Evolutionary conservation across 1,284 basidiomycete genomes (phyloP).

Genomic region (Pseudozyma hubeiensis): DNA sequence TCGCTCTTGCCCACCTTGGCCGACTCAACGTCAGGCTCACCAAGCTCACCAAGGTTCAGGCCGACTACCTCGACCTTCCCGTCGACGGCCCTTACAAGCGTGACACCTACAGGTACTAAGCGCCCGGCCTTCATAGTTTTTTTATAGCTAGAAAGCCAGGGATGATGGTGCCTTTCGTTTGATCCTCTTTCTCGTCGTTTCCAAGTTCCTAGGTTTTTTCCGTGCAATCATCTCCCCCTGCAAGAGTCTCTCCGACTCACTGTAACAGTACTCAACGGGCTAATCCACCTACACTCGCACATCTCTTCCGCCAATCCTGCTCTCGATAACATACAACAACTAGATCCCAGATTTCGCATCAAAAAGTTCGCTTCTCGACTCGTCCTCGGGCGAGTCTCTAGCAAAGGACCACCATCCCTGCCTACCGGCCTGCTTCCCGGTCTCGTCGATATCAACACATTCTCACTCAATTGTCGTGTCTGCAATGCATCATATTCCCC

Average conservation of each 20-base stretch:
- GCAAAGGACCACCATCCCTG: conserved; percentile 33
- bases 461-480: conserved; percentile 22
- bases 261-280: conserved; percentile 56
- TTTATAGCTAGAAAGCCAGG: conserved; percentile 5
- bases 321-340: neutral
- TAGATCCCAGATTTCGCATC: conserved; percentile 14
- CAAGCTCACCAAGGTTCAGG: conserved; percentile 80
- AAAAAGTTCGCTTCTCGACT: conserved; percentile 4
- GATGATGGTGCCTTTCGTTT: conserved; percentile 32
- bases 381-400: conserved; percentile 4
- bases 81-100: conserved; percentile 86
- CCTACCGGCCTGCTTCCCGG: conserved; percentile 7
- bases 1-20: conserved; percentile 91
- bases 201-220: conserved; percentile 22
- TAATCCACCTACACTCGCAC: conserved; percentile 29
- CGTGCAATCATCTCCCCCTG: conserved; percentile 43
- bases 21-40: conserved; percentile 96
- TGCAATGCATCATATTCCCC: conserved; percentile 51
- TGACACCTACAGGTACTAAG: conserved; percentile 69
- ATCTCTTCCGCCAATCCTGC: neutral
- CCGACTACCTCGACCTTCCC: conserved; percentile 91
- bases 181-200: conserved; percentile 15
- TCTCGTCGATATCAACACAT: conserved; percentile 7
- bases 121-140: conserved; percentile 1
- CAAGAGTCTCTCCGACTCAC: conserved; percentile 49